Conservation (phyloP, 1,139 yeast species). For the Sugiyamaella pinicola region DNA sequence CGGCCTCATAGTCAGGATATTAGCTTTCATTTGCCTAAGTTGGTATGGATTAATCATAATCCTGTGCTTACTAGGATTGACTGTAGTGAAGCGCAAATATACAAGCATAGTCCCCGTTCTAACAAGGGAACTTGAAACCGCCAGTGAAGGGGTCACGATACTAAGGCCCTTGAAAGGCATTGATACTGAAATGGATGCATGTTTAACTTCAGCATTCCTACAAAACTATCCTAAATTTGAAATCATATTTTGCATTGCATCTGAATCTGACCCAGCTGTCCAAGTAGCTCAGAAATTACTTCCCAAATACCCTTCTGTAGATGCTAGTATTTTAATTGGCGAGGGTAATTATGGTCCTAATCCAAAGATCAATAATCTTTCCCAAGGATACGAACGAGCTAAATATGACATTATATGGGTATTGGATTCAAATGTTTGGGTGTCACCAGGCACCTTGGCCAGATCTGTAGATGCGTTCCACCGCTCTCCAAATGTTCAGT, state of each 20-base stretch:
- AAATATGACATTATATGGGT: conserved; percentile 80
- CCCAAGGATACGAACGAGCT: conserved; percentile 72
- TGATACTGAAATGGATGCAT: conserved; percentile 71
- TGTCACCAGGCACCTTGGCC: conserved; percentile 62
- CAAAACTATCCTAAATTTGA: conserved; percentile 76
- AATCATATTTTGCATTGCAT: conserved; percentile 75
- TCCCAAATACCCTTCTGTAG: conserved; percentile 56
- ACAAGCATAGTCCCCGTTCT: conserved; percentile 7
- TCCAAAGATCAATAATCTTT: conserved; percentile 83
- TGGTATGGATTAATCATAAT: conserved; percentile 28
- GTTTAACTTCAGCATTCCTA: conserved; percentile 66
- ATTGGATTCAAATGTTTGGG: conserved; percentile 88
- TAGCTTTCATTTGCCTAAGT: conserved; percentile 24
- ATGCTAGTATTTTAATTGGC: conserved; percentile 60
- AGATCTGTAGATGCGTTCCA: conserved; percentile 64
- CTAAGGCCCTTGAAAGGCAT: conserved; percentile 82
- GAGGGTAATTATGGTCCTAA: conserved; percentile 69
- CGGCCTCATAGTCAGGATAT: neutral
- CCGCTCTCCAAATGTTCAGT: conserved; percentile 51
- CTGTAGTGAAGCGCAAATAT: conserved; percentile 19
- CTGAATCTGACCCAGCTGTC: conserved; percentile 63
- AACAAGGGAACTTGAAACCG: conserved; percentile 10
- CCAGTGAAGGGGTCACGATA: conserved; percentile 64
- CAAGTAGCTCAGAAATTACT: conserved; percentile 57
- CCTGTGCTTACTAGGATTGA: conserved; percentile 24